phyloP scores from a whole-genome alignment of 1,284 basidiomycete genomes.

The Apiotrichum veenhuisii region DNA sequence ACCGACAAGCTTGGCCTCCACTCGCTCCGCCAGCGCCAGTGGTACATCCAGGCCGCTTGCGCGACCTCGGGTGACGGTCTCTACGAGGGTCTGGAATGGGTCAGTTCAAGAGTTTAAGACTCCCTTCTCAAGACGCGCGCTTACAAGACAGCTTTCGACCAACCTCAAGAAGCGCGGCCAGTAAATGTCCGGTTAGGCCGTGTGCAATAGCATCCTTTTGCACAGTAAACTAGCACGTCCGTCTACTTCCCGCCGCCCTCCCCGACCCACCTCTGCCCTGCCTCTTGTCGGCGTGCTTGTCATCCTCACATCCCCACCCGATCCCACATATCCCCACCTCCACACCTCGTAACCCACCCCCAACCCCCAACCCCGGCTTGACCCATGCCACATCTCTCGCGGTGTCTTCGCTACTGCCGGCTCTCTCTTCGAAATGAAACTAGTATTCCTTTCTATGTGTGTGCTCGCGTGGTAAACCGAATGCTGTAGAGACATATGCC shows the following conservation, averaged over 20 bases:
- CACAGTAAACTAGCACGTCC: background rate
- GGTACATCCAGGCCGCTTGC: constrained; percentile 99
- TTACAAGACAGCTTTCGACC: constrained; percentile 42
- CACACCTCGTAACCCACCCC: constrained; percentile 1
- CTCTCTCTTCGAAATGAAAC: constrained; percentile 18
- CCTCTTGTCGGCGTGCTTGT: constrained; percentile 1
- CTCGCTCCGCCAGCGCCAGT: constrained; percentile 91
- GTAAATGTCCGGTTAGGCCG: constrained; percentile 18
- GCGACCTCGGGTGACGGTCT: constrained; percentile 98
- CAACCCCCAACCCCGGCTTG: constrained; percentile 8
- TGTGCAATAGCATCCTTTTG: background rate
- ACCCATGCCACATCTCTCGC: constrained; percentile 13
- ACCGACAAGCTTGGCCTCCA: constrained; percentile 99
- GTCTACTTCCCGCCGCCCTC: background rate
- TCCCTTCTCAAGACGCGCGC: background rate
- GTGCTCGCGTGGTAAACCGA: background rate
- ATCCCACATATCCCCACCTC: too few relatives aligned
- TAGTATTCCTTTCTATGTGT: constrained; percentile 15
- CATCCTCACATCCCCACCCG: background rate
- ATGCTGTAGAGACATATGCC: constrained; percentile 17
- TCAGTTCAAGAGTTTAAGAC: constrained; percentile 23
- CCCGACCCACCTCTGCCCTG: constrained; percentile 4
- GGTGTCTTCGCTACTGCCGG: constrained; percentile 9
- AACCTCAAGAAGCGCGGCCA: constrained; percentile 51
- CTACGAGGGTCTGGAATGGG: constrained; percentile 97